Conservation (phyloP, 2,329 filamentous ascomycete genomes). For the Mariannaea sp. region DNA sequence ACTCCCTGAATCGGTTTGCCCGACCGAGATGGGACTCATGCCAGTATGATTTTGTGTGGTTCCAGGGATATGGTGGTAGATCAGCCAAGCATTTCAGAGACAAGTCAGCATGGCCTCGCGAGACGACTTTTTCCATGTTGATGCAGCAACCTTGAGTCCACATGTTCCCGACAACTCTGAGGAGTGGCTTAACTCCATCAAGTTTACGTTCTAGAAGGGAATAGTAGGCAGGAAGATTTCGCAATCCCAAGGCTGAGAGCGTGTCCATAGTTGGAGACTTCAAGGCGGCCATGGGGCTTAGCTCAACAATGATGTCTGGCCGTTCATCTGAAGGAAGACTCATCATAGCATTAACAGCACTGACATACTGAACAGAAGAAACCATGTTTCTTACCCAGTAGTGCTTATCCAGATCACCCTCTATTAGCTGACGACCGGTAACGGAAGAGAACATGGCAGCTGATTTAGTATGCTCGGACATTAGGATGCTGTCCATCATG, state of each 20-base stretch:
- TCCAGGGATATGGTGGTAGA: conserved; percentile 60
- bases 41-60: conserved; percentile 58
- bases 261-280: conserved; percentile 46
- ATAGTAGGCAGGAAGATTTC: conserved; percentile 29
- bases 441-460: conserved; percentile 51
- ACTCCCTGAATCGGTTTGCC: conserved; percentile 50
- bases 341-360: conserved; percentile 47
- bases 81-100: conserved; percentile 46
- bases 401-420: conserved; percentile 35
- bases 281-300: conserved; percentile 47
- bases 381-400: conserved; percentile 57
- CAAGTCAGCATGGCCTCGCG: conserved; percentile 15
- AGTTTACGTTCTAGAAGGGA: conserved; percentile 37
- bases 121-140: conserved; percentile 41
- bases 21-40: conserved; percentile 55
- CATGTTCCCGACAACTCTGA: conserved; percentile 42
- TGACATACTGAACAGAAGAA: conserved; percentile 50
- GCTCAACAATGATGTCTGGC: conserved; percentile 47
- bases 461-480: conserved; percentile 11
- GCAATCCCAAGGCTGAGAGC: conserved; percentile 27
- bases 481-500: conserved; percentile 34
- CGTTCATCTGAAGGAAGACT: conserved; percentile 29
- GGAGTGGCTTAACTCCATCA: conserved; percentile 32
- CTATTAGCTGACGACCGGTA: conserved; percentile 37
- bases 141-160: conserved; percentile 45